Evolutionary conservation across 2,329 filamentous ascomycete genomes (phyloP), one percentile per base, ranked within the genome.

Genomic region (Diaporthe velutina): DNA sequence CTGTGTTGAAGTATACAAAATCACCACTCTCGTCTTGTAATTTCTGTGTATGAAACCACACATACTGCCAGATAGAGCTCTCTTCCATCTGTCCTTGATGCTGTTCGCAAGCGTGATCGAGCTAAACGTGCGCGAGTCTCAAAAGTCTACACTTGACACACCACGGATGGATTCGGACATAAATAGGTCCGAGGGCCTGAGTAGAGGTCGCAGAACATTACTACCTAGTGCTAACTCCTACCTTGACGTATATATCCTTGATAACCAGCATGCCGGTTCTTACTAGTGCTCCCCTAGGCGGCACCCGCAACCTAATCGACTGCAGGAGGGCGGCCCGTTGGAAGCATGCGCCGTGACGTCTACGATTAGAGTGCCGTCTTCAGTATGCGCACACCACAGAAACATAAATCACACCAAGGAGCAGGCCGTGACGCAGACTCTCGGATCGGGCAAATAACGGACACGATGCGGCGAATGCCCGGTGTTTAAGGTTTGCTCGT

Each of bases 81-180:
- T 67, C 30, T 13, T 30, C 28, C 22, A 52, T 28, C 22, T 19
- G 45, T 17, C 22, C 4, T 6, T 28, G 30, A 67, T 52, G 30
- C n/a, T n/a, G 35, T 50, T 17, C 15, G 33, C 30, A 28, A 52
- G 45, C 15, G 45, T 52, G 45, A 35, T 67, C 30, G 30, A 7
- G 3, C 3, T 19, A 0, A 28, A 10, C 5, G 13, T 12, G 17
- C 5, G 25, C 19, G 4, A 52, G 28, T 50, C 30, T 10, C 28
- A 35, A 48, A n/a, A 2, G 19, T 48, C 17, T 12, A 50, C 42
- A 30, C 61, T 50, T 30, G 13, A 52, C 30, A 35, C 28, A n/a
- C 25, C 22, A 22, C 64, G 64, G 64, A 67, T 22, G n/a, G 64
- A 52, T 52, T 52, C 64, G 64, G 64, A 67, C 64, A 67, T 28